A percentile compares a stretch with the other conserved stretches of the same genome.
Evolutionary conservation across 1,284 basidiomycete species (phyloP).

Genomic region (Phaffia rhodozyma): DNA sequence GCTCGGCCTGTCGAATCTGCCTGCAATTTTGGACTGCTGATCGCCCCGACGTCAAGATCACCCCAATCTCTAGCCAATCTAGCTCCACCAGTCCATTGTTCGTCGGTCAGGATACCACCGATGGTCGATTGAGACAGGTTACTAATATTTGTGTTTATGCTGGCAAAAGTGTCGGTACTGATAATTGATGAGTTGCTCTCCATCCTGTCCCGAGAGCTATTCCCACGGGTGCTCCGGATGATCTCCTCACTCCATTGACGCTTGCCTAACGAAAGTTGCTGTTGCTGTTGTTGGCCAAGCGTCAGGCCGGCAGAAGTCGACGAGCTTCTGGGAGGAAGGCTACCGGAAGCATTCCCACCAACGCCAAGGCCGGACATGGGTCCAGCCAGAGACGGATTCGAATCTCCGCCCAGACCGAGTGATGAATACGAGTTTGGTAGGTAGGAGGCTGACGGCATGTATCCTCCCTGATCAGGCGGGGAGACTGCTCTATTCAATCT

Average conservation of each 20-base stretch:
- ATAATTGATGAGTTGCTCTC: too few relatives aligned
- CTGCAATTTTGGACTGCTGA: not conserved
- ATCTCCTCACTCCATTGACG: too few relatives aligned
- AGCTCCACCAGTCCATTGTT: not conserved
- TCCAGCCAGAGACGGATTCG: not conserved
- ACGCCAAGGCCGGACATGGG: not conserved
- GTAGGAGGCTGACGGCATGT: not conserved
- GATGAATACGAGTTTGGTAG: not conserved
- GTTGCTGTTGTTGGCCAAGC: too few relatives aligned
- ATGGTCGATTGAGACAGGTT: too few relatives aligned
- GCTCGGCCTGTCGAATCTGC: not conserved
- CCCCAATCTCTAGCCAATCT: not conserved
- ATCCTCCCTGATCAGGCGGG: not conserved
- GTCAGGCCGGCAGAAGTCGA: too few relatives aligned
- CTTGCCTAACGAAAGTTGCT: too few relatives aligned
- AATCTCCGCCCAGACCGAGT: not conserved
- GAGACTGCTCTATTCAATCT: slow-evolving; percentile 1
- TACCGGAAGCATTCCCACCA: not conserved
- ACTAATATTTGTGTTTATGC: too few relatives aligned
- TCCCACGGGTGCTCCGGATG: too few relatives aligned
- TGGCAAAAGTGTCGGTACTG: too few relatives aligned
- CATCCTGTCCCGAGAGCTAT: too few relatives aligned
- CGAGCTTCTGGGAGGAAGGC: not conserved
- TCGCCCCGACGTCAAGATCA: not conserved
- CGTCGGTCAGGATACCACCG: too few relatives aligned